phyloP scores from a whole-genome alignment of 257 asterid genomes.

The Scutellaria galericulata region DNA sequence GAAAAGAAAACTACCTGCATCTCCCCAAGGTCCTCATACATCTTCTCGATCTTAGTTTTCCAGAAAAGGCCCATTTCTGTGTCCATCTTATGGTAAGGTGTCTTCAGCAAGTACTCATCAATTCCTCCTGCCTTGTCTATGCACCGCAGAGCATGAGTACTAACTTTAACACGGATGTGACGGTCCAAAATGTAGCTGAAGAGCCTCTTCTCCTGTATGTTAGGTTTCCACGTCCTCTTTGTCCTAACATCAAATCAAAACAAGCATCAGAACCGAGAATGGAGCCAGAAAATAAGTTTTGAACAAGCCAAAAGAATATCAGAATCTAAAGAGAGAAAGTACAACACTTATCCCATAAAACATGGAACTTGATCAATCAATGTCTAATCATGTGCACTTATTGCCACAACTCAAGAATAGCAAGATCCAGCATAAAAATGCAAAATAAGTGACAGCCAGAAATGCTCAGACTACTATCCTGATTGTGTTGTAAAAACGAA shows the following conservation, averaged over 20 bases:
- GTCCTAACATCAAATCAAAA: constrained; percentile 54
- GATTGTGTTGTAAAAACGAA: not conserved
- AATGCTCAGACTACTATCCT: no score
- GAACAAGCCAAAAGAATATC: not conserved
- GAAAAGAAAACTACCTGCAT: constrained; percentile 89
- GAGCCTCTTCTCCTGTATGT: constrained; percentile 86
- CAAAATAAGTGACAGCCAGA: no score
- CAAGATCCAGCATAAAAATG: constrained; percentile 12
- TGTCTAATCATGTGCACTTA: constrained; percentile 5
- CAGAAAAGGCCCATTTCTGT: constrained; percentile 86
- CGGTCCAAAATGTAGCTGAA: constrained; percentile 90
- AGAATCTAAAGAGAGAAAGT: not conserved
- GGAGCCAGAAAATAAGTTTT: constrained; percentile 17
- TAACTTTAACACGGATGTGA: constrained; percentile 81
- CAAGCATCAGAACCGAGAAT: constrained; percentile 27
- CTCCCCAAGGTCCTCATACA: constrained; percentile 86
- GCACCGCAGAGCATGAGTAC: constrained; percentile 94
- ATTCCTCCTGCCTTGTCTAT: constrained; percentile 97
- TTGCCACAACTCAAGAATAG: not conserved
- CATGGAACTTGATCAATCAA: constrained; percentile 28
- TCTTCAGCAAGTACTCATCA: constrained; percentile 91
- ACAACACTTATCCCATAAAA: not conserved
- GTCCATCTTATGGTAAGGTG: constrained; percentile 90
- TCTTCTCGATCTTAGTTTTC: constrained; percentile 86
- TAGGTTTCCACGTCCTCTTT: constrained; percentile 88